These are phyloP conservation scores for Aechmea fasciata DNA, from an alignment of 176 grass and related monocot genomes.

Conservation along the genomic window DNA sequence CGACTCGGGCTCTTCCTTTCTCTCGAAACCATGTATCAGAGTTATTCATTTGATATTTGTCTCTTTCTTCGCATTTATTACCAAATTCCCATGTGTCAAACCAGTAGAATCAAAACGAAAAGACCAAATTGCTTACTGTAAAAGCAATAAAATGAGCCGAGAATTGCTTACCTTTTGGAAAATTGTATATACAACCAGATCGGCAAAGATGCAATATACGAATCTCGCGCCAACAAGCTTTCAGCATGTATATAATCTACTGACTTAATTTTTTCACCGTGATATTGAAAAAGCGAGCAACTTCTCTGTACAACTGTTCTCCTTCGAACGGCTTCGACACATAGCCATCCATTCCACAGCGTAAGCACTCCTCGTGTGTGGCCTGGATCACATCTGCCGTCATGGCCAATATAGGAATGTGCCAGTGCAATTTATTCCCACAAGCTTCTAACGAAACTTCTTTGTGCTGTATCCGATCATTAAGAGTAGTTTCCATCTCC, in stretches of 20 bases:
- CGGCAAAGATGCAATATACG: slow-evolving; percentile 10
- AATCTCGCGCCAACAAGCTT: slow-evolving; percentile 35
- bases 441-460: slow-evolving; percentile 34
- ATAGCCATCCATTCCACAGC: slow-evolving; percentile 88
- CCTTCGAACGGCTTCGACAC: slow-evolving; percentile 99
- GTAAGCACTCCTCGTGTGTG: slow-evolving; percentile 79
- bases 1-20: too few relatives aligned
- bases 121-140: too few relatives aligned
- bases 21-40: too few relatives aligned
- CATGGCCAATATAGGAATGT: slow-evolving; percentile 95
- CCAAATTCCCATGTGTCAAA: too few relatives aligned
- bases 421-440: slow-evolving; percentile 45
- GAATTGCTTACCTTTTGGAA: slow-evolving; percentile 42
- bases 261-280: not conserved
- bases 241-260: slow-evolving; percentile 33
- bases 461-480: slow-evolving; percentile 53
- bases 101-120: too few relatives aligned
- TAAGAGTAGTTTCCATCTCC: slow-evolving; percentile 67
- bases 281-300: slow-evolving; percentile 75
- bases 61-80: too few relatives aligned
- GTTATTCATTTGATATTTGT: too few relatives aligned
- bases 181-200: slow-evolving; percentile 15
- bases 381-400: slow-evolving; percentile 99
- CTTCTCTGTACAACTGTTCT: slow-evolving; percentile 97
- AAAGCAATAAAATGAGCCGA: too few relatives aligned